Evolutionary conservation across 805 yeast genomes (phyloP).

Genomic region (Metschnikowia drakensbergensis): DNA sequence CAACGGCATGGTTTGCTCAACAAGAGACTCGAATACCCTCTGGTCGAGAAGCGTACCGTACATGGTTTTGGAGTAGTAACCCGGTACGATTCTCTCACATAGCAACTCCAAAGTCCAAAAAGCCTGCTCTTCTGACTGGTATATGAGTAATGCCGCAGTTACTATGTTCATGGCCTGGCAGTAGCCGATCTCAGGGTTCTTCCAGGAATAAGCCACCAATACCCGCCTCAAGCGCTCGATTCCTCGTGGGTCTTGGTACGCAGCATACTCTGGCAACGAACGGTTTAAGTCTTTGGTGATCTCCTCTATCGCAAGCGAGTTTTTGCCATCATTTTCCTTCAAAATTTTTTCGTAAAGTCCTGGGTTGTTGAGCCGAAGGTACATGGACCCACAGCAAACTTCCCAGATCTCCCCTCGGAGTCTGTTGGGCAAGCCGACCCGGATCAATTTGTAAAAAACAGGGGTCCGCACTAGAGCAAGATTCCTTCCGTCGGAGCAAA

Average conservation of each 20-base stretch:
- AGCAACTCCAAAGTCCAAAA: conserved; percentile 84
- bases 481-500: conserved; percentile 79
- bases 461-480: conserved; percentile 70
- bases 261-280: conserved; percentile 93
- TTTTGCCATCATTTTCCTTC: conserved; percentile 56
- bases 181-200: conserved; percentile 93
- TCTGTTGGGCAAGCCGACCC: conserved; percentile 93
- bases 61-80: conserved; percentile 96
- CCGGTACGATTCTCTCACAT: conserved; percentile 86
- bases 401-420: conserved; percentile 98
- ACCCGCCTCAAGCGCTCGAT: conserved; percentile 81
- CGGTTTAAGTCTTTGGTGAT: conserved; percentile 94
- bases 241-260: conserved; percentile 85
- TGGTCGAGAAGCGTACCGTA: conserved; percentile 95
- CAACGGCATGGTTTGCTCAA: conserved; percentile 84
- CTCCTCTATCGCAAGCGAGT: conserved; percentile 87
- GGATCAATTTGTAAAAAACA: conserved; percentile 72
- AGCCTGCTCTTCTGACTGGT: conserved; percentile 95
- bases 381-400: conserved; percentile 81
- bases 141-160: conserved; percentile 70
- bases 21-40: conserved; percentile 85
- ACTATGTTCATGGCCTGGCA: conserved; percentile 99
- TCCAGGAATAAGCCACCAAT: conserved; percentile 92
- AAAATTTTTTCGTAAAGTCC: conserved; percentile 58
- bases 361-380: conserved; percentile 57